A percentile compares a stretch with the other conserved stretches of the same genome.
Conservation (phyloP, 768 basidiomycete genomes). For the Hortiboletus flavorubellus region DNA sequence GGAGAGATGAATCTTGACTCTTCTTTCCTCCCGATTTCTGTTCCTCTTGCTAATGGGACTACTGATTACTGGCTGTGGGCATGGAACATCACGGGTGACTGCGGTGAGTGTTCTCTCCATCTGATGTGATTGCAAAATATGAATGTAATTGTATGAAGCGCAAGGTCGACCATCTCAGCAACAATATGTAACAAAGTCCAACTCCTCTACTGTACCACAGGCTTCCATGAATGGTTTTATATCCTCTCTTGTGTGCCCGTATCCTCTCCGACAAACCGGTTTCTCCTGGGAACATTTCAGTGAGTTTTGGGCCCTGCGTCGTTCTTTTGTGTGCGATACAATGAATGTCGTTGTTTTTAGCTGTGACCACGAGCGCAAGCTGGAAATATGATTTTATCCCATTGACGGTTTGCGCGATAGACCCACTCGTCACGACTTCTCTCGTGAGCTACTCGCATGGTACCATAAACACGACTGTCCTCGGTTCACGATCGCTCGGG, state of each 20-base stretch:
- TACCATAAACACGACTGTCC: neutral
- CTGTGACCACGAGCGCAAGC: neutral
- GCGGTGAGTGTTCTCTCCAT: neutral
- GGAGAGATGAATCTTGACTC: neutral
- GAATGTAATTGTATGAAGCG: neutral
- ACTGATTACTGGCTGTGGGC: constrained; percentile 5
- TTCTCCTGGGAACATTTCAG: neutral
- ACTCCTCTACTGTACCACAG: constrained; percentile 1
- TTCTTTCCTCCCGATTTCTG: neutral
- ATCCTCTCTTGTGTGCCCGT: constrained; percentile 1
- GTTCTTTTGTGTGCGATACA: neutral
- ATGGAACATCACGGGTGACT: neutral
- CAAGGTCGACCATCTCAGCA: constrained; percentile 3
- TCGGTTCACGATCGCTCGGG: neutral
- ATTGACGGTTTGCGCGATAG: constrained; percentile 5
- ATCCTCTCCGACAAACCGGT: constrained; percentile 1
- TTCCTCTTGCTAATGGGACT: neutral
- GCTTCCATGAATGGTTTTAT: neutral
- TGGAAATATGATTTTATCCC: constrained; percentile 18
- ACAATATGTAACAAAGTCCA: neutral
- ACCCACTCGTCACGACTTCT: constrained; percentile 10
- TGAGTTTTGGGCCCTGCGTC: neutral
- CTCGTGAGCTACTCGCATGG: constrained; percentile 11
- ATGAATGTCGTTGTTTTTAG: neutral
- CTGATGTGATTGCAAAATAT: neutral